phyloP scores from a whole-genome alignment of 2,329 filamentous ascomycete species.

The Leptographium radiaticola region DNA sequence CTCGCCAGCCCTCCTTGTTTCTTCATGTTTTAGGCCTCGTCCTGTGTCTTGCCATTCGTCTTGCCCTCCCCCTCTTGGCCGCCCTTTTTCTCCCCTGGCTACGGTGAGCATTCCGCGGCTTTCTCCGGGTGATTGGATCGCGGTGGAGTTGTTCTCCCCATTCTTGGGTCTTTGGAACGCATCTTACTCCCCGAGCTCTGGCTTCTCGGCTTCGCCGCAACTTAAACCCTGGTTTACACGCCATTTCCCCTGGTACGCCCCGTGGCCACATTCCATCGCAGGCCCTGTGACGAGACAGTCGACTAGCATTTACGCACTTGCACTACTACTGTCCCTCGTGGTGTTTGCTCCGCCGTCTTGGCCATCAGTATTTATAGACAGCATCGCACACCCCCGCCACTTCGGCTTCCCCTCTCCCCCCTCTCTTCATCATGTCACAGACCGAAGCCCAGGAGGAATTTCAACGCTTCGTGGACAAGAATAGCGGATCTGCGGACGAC shows the following conservation, averaged over 20 bases:
- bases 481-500: constrained; percentile 25
- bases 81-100: too few species aligned
- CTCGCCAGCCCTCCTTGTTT: not conserved
- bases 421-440: constrained; percentile 32
- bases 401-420: not conserved
- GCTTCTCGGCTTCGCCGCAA: not conserved
- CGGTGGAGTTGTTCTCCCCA: too few species aligned
- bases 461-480: constrained; percentile 46
- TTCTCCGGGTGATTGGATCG: too few species aligned
- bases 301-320: not conserved
- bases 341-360: not conserved
- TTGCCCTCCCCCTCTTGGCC: too few species aligned
- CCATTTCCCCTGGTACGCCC: not conserved
- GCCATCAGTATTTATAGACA: not conserved
- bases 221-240: not conserved
- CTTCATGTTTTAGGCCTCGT: not conserved
- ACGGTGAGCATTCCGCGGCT: too few species aligned
- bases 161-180: too few species aligned
- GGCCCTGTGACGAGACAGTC: not conserved
- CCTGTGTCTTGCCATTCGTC: too few species aligned
- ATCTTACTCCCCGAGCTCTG: too few species aligned
- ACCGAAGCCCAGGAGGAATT: constrained; percentile 51
- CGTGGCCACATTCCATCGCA: not conserved
- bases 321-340: not conserved
- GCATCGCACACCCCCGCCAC: not conserved